Percentiles rank a stretch among this genome's conserved stretches.
These are phyloP conservation scores for Boletus rubroflammeus DNA, from an alignment of 768 basidiomycete genomes.

Conservation along the genomic window DNA sequence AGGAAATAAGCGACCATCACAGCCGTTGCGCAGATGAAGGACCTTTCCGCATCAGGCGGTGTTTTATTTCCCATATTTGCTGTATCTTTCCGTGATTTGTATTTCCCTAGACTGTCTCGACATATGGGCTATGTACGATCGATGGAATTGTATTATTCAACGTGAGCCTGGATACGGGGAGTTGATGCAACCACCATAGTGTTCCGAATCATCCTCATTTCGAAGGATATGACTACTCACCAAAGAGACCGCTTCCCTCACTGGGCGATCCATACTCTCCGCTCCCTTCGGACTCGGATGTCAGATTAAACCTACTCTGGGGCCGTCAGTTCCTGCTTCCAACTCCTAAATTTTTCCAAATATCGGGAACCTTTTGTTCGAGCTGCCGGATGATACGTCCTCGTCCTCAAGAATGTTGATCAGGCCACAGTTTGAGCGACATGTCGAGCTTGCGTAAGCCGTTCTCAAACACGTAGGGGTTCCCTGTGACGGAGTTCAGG, in stretches of 20 bases:
- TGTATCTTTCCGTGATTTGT: slow-evolving; percentile 8
- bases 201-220: neutral
- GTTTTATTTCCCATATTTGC: neutral
- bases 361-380: slow-evolving; percentile 34
- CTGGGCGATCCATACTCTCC: neutral
- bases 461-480: slow-evolving; percentile 44
- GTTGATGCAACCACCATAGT: neutral
- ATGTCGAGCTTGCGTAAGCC: slow-evolving; percentile 42
- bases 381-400: slow-evolving; percentile 33
- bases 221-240: slow-evolving; percentile 12
- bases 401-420: slow-evolving; percentile 47
- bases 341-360: slow-evolving; percentile 39
- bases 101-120: slow-evolving; percentile 1
- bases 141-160: slow-evolving; percentile 1
- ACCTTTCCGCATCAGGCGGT: neutral
- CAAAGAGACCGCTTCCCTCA: slow-evolving; percentile 26
- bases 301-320: neutral
- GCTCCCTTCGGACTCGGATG: neutral
- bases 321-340: slow-evolving; percentile 40
- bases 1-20: slow-evolving; percentile 23
- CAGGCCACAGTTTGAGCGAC: slow-evolving; percentile 40
- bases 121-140: slow-evolving; percentile 8
- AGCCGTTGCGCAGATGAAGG: slow-evolving; percentile 10
- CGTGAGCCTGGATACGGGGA: neutral
- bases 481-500: slow-evolving; percentile 37